A percentile compares a stretch with the other conserved stretches of the same genome.
These are phyloP conservation scores for Colletotrichum orchidophilum DNA, from an alignment of 2,329 filamentous ascomycete species.

Conservation along the genomic window DNA sequence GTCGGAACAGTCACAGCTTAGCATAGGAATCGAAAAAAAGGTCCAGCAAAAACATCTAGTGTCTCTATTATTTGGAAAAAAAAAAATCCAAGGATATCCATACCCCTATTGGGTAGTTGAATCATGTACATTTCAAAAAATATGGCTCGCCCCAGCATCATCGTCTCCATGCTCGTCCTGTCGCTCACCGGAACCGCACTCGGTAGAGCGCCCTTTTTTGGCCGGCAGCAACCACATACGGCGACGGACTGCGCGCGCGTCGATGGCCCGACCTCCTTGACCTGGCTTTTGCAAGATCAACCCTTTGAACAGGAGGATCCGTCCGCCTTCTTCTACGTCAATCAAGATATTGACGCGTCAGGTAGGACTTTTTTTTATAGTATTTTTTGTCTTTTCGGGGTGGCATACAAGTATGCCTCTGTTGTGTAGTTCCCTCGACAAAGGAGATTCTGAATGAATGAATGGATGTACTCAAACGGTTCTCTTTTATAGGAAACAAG, in stretches of 20 bases:
- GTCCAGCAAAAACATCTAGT: not conserved
- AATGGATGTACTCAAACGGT: slow-evolving; percentile 3
- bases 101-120: not conserved
- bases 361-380: not conserved
- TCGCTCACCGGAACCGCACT: slow-evolving; percentile 16
- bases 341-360: slow-evolving; percentile 31
- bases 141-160: slow-evolving; percentile 31
- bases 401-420: not conserved
- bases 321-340: slow-evolving; percentile 33
- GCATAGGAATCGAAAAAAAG: not conserved
- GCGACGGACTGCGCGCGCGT: slow-evolving; percentile 19
- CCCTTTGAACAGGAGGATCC: slow-evolving; percentile 32
- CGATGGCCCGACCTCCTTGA: slow-evolving; percentile 25
- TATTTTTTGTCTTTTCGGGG: not conserved
- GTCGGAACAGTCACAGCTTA: not conserved
- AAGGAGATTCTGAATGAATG: not conserved
- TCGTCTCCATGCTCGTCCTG: slow-evolving; percentile 16
- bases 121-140: slow-evolving; percentile 12
- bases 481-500: slow-evolving; percentile 20
- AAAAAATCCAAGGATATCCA: not conserved
- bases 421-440: not conserved
- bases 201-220: not conserved
- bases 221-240: not conserved
- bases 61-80: not conserved
- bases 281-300: slow-evolving; percentile 30